Evolutionary conservation across 2,329 filamentous ascomycete genomes (phyloP), one percentile per base, ranked within the genome.

Genomic region (Penicillium sp.): DNA sequence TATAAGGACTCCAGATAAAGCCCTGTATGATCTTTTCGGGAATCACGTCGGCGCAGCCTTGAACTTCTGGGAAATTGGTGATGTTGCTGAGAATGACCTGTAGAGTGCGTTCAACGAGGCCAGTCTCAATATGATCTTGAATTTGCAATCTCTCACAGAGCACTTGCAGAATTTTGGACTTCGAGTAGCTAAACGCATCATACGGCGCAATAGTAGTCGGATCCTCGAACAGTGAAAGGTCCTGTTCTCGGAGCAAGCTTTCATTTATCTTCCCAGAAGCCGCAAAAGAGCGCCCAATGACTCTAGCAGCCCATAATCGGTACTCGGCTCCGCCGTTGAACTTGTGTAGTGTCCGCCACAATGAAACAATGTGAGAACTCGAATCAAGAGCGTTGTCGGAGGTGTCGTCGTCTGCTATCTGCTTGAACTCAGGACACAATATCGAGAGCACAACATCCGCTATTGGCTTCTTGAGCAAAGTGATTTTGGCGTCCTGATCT

Each of bases 271-370:
- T 75, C 1, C 89, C 89, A 23, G 82, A 87, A 13, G 86, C 79
- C 31, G 85, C 83, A 68, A 90, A 97, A 0, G 88, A 84, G 62
- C 89, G 81, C 6, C 94, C 93, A 36, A 97, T 75, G 2, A 90
- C 85, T 52, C 85, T 80, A 3, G 87, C 90, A 36, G 87, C 86
- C 94, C 94, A 98, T 1, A 87, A 73, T 0, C 89, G 72, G 63
- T 93, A 96, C 13, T 81, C 78, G 22, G 79, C 72, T 46, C 82
- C 86, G 13, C 85, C 74, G 1, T 78, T 71, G 29, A 77, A 73
- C n/a, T 79, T 75, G 47, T 79, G 76, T 56, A 89, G 86, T 34
- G 86, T 89, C 62, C 84, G 83, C 84, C 86, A 93, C 0, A 96
- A 76, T 14, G 82, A 79, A 10, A 82, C 73, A 2, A 82, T 80